Evolutionary conservation across 768 basidiomycete species (phyloP).

Genomic region (Boletus reticuloceps): DNA sequence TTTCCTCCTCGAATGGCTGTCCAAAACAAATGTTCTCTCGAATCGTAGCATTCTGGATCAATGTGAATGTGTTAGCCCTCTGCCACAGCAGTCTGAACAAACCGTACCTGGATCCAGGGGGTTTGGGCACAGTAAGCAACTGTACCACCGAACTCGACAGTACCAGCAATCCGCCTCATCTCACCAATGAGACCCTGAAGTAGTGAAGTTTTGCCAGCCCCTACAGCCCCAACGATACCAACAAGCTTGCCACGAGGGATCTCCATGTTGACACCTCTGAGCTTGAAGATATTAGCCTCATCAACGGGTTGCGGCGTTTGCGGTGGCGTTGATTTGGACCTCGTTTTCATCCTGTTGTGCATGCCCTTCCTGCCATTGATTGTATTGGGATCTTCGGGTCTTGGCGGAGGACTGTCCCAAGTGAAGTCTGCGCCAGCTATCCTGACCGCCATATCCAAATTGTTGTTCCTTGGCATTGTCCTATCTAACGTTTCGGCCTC

Average conservation of each 20-base stretch:
- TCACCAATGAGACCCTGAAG: conserved; percentile 79
- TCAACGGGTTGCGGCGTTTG: conserved; percentile 35
- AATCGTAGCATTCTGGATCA: conserved; percentile 68
- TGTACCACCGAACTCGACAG: conserved; percentile 68
- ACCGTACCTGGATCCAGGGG: conserved; percentile 80
- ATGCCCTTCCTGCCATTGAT: background rate
- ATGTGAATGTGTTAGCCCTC: background rate
- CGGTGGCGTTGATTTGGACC: conserved; percentile 14
- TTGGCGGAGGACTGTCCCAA: conserved; percentile 79
- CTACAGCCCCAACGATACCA: conserved; percentile 80
- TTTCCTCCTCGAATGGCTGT: conserved; percentile 72
- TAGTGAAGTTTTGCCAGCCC: conserved; percentile 55
- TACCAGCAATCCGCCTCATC: conserved; percentile 71
- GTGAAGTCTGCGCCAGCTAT: conserved; percentile 72
- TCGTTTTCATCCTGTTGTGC: conserved; percentile 10
- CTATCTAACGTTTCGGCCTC: conserved; percentile 75
- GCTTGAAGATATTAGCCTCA: conserved; percentile 50
- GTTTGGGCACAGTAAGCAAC: conserved; percentile 84
- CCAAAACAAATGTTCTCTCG: conserved; percentile 91
- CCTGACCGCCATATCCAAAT: conserved; percentile 61
- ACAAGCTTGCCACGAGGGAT: conserved; percentile 77
- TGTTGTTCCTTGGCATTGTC: conserved; percentile 49
- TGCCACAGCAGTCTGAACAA: background rate
- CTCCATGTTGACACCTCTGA: conserved; percentile 60
- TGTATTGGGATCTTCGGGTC: conserved; percentile 33